These are phyloP conservation scores for Aspergillus diversus DNA, from an alignment of 495 filamentous ascomycete species.

Conservation along the genomic window DNA sequence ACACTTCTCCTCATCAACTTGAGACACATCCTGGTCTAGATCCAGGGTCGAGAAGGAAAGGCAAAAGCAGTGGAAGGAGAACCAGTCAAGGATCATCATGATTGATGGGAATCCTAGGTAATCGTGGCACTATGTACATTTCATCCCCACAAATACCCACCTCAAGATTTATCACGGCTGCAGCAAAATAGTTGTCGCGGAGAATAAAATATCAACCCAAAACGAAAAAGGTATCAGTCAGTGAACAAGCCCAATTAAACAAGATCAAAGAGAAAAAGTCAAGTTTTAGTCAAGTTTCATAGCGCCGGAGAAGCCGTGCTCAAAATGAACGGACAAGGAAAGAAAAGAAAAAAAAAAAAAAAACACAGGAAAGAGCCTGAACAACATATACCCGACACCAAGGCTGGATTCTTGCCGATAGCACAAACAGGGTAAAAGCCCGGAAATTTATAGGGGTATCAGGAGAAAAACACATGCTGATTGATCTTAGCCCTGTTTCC, in stretches of 20 bases:
- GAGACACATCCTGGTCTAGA: constrained; percentile 1
- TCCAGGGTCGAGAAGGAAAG: not conserved
- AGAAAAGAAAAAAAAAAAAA: not conserved
- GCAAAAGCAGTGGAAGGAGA: not conserved
- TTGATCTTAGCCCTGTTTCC: not conserved
- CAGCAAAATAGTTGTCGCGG: constrained; percentile 1
- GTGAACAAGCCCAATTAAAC: constrained; percentile 2
- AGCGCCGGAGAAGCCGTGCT: not conserved
- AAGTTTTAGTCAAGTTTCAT: not conserved
- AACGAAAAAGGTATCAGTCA: constrained; percentile 20
- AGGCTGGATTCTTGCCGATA: not conserved
- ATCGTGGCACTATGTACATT: not conserved
- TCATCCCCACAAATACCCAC: not conserved
- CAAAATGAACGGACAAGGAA: not conserved
- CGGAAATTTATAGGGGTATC: not conserved
- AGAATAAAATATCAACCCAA: constrained; percentile 12
- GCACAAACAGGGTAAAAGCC: not conserved
- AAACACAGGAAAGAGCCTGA: not conserved
- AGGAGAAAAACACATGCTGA: not conserved
- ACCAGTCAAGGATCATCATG: not conserved
- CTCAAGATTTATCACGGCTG: not conserved
- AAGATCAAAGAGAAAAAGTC: constrained; percentile 9
- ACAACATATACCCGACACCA: not conserved
- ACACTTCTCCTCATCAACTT: not conserved
- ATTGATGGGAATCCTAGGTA: constrained; percentile 3